Base-by-base conservation (phyloP, 192 early-diverging fungal species). In the Diversispora eburnea region DNA sequence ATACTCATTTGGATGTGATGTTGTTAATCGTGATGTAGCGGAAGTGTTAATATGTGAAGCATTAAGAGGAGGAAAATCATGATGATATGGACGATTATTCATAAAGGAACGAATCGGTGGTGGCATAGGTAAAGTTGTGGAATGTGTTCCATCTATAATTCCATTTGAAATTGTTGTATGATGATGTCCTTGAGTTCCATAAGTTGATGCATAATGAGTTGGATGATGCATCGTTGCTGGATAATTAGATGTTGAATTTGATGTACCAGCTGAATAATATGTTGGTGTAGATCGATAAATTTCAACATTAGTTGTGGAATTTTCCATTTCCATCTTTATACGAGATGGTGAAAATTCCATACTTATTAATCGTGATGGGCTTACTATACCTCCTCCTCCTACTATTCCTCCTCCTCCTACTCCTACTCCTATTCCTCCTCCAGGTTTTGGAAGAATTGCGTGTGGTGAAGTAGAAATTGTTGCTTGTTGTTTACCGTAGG, bases 51-150 rank as follows among this genome's bases (percentile, higher is more conserved):
- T 39, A 17, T 51, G 67, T 51, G 67, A 41, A 52, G 48, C 25
- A 33, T 33, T 54, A 54, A 68, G 7, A 7, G 67, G 67, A 39
- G 67, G 67, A 68, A 68, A 68, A 41, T 68, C 67, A 68, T 54
- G 52, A n/a, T 20, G 39, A 46, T 25, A 3, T 54, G 49, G 48
- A 13, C 67, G 49, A 68, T 68, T 67, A 68, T 68, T 67, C 66
- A 41, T 25, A 51, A 39, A 68, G 10, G 2, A 1, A 8, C 67
- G 46, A 10, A 68, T 8, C 39, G 67, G 8, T 17, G 67, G 67
- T 17, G 67, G 67, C 1, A 68, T 68, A 5, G 67, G 67, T 54
- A 68, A 39, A 10, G 67, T 54, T 33, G 25, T 33, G 25, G 25
- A 33, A 51, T 49, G 47, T 10, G 67, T 17, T 33, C 51, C 48